These are phyloP conservation scores for Sporisorium iseilematis-ciliati DNA, from an alignment of 1,284 basidiomycete species.

Conservation along the genomic window DNA sequence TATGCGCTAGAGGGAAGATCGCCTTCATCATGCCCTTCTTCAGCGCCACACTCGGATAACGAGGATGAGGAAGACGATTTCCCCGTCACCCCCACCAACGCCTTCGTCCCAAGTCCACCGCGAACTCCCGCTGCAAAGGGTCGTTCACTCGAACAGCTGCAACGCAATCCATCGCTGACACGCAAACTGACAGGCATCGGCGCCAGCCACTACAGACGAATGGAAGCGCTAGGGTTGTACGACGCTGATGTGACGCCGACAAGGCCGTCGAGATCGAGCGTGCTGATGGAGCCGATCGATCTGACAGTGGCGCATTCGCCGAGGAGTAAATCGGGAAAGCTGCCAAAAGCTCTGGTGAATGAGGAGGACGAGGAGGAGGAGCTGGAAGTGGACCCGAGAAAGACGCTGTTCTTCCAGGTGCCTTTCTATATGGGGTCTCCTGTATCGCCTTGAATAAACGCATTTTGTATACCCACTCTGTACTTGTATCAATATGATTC, in stretches of 20 bases:
- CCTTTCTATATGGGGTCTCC: conserved; percentile 38
- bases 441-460: conserved; percentile 9
- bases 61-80: conserved; percentile 42
- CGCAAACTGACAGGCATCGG: conserved; percentile 23
- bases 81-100: conserved; percentile 40
- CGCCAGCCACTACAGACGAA: conserved; percentile 35
- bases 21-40: conserved; percentile 8
- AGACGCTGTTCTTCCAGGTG: conserved; percentile 40
- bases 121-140: conserved; percentile 23
- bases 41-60: conserved; percentile 21
- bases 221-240: conserved; percentile 43
- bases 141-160: neutral
- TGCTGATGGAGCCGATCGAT: conserved; percentile 22
- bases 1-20: conserved; percentile 39
- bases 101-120: conserved; percentile 24
- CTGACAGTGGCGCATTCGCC: conserved; percentile 34
- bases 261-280: conserved; percentile 11
- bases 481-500: conserved; percentile 15
- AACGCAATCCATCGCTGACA: conserved; percentile 2
- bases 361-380: conserved; percentile 17
- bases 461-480: conserved; percentile 4
- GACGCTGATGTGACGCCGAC: conserved; percentile 28
- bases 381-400: conserved; percentile 24
- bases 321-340: conserved; percentile 7
- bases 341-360: neutral